Base-by-base conservation (phyloP, 371 early-diverging fungal genomes). In the Chytridiales sp. region DNA sequence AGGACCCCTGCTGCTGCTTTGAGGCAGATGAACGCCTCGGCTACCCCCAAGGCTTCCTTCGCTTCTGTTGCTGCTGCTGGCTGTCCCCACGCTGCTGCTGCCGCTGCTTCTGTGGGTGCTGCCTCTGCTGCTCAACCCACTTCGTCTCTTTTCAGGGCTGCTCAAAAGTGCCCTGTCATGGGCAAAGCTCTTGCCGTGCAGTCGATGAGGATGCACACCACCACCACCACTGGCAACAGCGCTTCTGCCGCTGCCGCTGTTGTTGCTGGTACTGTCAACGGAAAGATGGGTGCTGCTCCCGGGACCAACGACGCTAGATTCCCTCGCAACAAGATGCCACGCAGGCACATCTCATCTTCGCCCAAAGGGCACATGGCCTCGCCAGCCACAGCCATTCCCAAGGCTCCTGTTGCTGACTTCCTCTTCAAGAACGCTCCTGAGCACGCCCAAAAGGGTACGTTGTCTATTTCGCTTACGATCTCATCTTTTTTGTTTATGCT, bases 121-220 rank as follows among this genome's bases (percentile, higher is more conserved):
- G 77, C 81, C 27, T 58, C 63, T 31, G 48, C 48, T 44, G 61
- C 65, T 38, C 70, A 30, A 43, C 29, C 47, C 17, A 56, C 54
- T 27, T 66, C 58, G n/a, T 82, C 83, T 49, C 83, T 95, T 19
- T 68, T 91, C 66, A 79, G 68, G 49, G 85, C 85, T 78, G 97
- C 95, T 40, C 78, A 85, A 69, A 80, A 84, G 69, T 96, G 97
- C 68, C 97, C 97, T 30, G 87, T 96, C 42, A 93, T 96, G 87
- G 85, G 88, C 62, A 76, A 80, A 66, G 93, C 91, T 43, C 78
- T 93, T 53, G 83, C 86, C 61, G 74, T 83, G 39, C 88, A 85
- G 70, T 72, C 85, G 19, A 67, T 54, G 47, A 56, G 57, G 24
- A n/a, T n/a, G n/a, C 46, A 35, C 40, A 21, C 34, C 35, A n/a